These are phyloP conservation scores for Lodderomyces metapsilosis DNA, from an alignment of 1,139 yeast species.

Conservation along the genomic window DNA sequence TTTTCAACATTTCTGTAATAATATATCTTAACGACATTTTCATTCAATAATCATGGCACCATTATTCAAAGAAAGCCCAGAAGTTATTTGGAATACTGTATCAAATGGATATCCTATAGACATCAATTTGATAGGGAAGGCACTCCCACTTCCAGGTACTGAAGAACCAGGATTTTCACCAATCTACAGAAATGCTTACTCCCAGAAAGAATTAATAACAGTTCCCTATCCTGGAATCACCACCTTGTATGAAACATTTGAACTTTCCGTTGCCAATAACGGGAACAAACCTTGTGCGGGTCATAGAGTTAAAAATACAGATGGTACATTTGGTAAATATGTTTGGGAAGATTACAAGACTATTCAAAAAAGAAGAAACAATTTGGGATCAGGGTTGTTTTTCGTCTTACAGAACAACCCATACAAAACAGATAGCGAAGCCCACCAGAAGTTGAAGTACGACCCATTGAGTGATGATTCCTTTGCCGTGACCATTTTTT, in stretches of 20 bases:
- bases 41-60: constrained; percentile 4
- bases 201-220: constrained; percentile 40
- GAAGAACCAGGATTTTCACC: constrained; percentile 50
- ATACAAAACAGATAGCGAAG: constrained; percentile 25
- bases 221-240: constrained; percentile 48
- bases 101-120: constrained; percentile 10
- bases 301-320: no score
- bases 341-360: no score
- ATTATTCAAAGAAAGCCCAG: constrained; percentile 13
- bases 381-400: no score
- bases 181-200: constrained; percentile 47
- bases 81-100: constrained; percentile 10
- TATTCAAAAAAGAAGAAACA: no score
- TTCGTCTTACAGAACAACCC: no score
- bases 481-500: constrained; percentile 35
- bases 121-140: constrained; percentile 5
- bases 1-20: no score
- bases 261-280: constrained; percentile 33
- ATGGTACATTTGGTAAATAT: no score
- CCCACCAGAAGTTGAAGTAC: constrained; percentile 25
- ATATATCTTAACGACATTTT: no score
- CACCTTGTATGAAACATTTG: constrained; percentile 52
- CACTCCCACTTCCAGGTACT: constrained; percentile 46
- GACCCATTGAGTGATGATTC: constrained; percentile 24
- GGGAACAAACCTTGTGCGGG: no score